Conservation (phyloP, 169 alveolate species). For the Plasmodium billcollinsi region DNA sequence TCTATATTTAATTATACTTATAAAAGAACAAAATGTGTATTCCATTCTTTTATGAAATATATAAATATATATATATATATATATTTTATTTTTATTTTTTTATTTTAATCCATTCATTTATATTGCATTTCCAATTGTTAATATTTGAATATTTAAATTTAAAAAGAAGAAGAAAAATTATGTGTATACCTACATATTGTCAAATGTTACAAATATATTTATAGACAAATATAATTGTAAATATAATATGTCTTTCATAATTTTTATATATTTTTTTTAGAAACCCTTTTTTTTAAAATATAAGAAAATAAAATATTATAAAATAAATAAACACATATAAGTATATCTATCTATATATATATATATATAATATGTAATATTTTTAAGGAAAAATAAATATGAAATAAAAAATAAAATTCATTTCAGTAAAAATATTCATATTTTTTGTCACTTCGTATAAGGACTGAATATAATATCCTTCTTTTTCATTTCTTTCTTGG, state of each 20-base stretch:
- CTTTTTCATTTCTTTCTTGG: no score
- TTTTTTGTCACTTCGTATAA: no score
- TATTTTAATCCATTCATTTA: background rate
- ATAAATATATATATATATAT: slow-evolving; percentile 7
- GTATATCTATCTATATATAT: no score
- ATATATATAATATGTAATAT: no score
- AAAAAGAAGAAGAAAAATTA: background rate
- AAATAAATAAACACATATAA: no score
- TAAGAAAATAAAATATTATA: background rate
- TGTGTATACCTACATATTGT: background rate
- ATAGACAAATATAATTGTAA: no score
- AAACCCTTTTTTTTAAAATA: background rate
- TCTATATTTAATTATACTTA: background rate
- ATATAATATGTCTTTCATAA: background rate
- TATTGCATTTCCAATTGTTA: slow-evolving; percentile 3
- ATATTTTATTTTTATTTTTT: background rate
- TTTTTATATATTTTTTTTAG: background rate
- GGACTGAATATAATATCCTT: no score
- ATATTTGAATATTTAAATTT: slow-evolving; percentile 4
- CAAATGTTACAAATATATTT: no score
- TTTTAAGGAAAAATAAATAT: no score
- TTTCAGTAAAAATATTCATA: no score
- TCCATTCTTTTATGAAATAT: background rate
- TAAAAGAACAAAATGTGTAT: background rate
- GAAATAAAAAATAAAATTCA: no score